Conservation (phyloP, 2,329 filamentous ascomycete species). For the Calonectria ilicicola region DNA sequence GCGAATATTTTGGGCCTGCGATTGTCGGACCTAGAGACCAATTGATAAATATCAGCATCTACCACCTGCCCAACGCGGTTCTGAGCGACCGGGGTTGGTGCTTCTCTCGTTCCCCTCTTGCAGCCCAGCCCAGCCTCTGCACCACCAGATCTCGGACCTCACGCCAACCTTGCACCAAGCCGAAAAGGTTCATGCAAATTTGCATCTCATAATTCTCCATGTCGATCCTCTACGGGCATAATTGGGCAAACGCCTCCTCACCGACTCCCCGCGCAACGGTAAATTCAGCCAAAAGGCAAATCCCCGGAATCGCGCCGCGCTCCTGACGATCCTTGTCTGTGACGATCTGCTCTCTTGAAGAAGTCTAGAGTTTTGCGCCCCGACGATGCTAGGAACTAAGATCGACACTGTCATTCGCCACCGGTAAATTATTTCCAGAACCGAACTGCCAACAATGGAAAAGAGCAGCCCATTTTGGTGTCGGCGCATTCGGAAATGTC, state of each 20-base stretch:
- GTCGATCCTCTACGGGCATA: not conserved
- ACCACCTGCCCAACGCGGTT: not conserved
- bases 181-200: slow-evolving; percentile 1
- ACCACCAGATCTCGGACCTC: not conserved
- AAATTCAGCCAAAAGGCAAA: slow-evolving; percentile 16
- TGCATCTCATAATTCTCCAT: not conserved
- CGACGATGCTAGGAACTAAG: slow-evolving; percentile 18
- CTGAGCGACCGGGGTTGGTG: not conserved
- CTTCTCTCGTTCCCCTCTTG: not conserved
- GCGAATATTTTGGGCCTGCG: not conserved
- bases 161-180: slow-evolving; percentile 5
- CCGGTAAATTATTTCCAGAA: not conserved
- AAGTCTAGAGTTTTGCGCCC: slow-evolving; percentile 7
- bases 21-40: too few relatives aligned
- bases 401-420: slow-evolving; percentile 36
- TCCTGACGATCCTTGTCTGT: slow-evolving; percentile 27
- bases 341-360: slow-evolving; percentile 27
- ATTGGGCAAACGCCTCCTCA: slow-evolving; percentile 12
- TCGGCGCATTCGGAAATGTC: slow-evolving; percentile 1
- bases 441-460: slow-evolving; percentile 15
- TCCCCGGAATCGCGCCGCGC: slow-evolving; percentile 20
- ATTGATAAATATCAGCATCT: not conserved
- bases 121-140: not conserved
- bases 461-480: slow-evolving; percentile 10
- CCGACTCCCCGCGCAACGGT: slow-evolving; percentile 7